Conservation (phyloP, 2,329 filamentous ascomycete genomes). For the Leptoxyphium fumago region DNA sequence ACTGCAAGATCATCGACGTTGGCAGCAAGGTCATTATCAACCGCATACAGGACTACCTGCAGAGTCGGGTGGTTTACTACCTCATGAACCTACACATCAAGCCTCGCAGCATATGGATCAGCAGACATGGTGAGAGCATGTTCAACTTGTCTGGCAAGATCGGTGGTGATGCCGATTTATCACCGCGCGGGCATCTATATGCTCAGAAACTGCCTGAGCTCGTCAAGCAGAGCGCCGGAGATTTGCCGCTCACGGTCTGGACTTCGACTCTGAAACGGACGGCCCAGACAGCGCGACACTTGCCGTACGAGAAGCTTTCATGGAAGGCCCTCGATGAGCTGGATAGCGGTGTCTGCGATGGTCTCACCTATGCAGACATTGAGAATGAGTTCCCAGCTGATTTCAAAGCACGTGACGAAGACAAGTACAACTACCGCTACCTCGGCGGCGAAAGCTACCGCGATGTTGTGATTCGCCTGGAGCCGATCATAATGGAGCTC, state of each 20-base stretch:
- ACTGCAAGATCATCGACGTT: constrained; percentile 94
- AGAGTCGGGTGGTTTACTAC: constrained; percentile 93
- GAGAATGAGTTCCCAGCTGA: constrained; percentile 84
- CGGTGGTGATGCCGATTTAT: constrained; percentile 80
- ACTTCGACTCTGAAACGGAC: constrained; percentile 68
- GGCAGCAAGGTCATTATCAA: constrained; percentile 97
- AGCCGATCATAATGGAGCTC: constrained; percentile 99
- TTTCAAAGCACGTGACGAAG: constrained; percentile 86
- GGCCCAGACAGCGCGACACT: constrained; percentile 75
- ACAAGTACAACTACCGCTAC: constrained; percentile 99
- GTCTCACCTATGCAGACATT: constrained; percentile 91
- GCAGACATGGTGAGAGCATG: constrained; percentile 83
- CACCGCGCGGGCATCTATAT: constrained; percentile 74
- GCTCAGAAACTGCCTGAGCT: constrained; percentile 71
- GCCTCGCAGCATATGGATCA: constrained; percentile 90
- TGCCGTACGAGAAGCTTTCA: constrained; percentile 87
- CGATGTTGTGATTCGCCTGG: constrained; percentile 91
- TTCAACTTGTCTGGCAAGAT: constrained; percentile 87
- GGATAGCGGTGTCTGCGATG: constrained; percentile 90
- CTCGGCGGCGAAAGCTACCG: constrained; percentile 90
- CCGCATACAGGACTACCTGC: constrained; percentile 88
- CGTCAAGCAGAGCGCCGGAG: constrained; percentile 71
- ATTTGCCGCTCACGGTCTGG: constrained; percentile 57
- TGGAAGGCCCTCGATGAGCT: constrained; percentile 98
- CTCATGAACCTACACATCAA: constrained; percentile 98